phyloP scores from a whole-genome alignment of 768 basidiomycete genomes.

The Naganishia friedmannii region DNA sequence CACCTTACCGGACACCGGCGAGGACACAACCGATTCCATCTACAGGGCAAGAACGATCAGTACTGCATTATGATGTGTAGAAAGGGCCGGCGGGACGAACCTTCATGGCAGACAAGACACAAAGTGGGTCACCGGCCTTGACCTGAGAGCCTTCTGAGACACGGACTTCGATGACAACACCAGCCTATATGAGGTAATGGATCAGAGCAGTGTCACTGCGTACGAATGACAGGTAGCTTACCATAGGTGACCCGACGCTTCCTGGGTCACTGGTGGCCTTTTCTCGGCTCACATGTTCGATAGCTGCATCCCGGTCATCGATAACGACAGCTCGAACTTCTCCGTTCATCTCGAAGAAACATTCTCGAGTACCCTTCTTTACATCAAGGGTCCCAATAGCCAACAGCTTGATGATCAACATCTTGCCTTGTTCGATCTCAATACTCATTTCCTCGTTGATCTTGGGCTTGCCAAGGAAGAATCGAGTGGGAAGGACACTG shows the following conservation, averaged over 20 bases:
- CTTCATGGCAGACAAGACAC: slow-evolving; percentile 97
- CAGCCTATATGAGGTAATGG: slow-evolving; percentile 49
- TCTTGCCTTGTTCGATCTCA: slow-evolving; percentile 80
- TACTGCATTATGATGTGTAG: not conserved
- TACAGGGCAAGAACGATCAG: slow-evolving; percentile 51
- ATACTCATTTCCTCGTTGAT: slow-evolving; percentile 96
- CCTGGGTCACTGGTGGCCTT: slow-evolving; percentile 90
- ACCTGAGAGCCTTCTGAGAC: slow-evolving; percentile 98
- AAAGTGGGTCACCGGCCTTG: slow-evolving; percentile 94
- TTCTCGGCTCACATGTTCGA: slow-evolving; percentile 90
- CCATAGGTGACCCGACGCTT: slow-evolving; percentile 96
- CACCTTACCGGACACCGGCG: slow-evolving; percentile 93
- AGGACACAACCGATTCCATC: slow-evolving; percentile 98
- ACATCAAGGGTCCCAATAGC: slow-evolving; percentile 91
- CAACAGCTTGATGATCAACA: slow-evolving; percentile 90
- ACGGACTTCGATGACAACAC: slow-evolving; percentile 95
- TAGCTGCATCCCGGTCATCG: slow-evolving; percentile 94
- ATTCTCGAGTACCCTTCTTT: slow-evolving; percentile 86
- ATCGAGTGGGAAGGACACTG: slow-evolving; percentile 91
- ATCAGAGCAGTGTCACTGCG: not conserved
- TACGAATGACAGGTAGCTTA: slow-evolving; percentile 45
- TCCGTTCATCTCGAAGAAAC: slow-evolving; percentile 98
- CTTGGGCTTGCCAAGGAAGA: slow-evolving; percentile 89
- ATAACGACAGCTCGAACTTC: slow-evolving; percentile 94
- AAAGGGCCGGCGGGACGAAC: slow-evolving; percentile 53